Evolutionary conservation across 2,329 filamentous ascomycete species (phyloP), one percentile per base, ranked within the genome.

Genomic region (Incumbomyces lentus): DNA sequence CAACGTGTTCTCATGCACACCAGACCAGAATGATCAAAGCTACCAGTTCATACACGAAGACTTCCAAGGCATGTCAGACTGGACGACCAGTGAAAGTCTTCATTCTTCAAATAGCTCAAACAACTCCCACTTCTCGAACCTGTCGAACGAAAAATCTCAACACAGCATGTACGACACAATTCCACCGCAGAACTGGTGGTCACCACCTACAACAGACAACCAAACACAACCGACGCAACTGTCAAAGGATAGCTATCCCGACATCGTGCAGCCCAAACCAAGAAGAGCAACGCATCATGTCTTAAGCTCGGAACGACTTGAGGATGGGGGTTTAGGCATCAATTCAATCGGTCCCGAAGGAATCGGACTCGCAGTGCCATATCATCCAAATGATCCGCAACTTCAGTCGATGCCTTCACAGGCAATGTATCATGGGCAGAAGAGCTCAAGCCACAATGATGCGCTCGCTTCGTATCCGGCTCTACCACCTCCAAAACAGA

Each of bases 181-280:
- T 22, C 44, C 49, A 50, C 50, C 57, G 17, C 64, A 67, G 42
- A 45, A 55, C 11, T 67, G 67, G 65, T 69, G 67, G 65, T 63
- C 65, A 16, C 60, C 65, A 53, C 62, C 30, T 54, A 60, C 40
- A 58, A 60, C 44, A 57, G 59, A 46, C 19, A 32, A 12, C 19
- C 50, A 64, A 40, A 64, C 64, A 40, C 60, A 62, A 31, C 63
- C 62, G 33, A 54, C 59, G 42, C 58, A 63, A 38, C 53, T 51
- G 33, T 48, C 49, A 38, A 47, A 49, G 45, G 54, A 56, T 36
- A 36, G 49, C 16, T 53, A 54, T 39, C 50, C 49, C 36, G 50
- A 41, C 2, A 37, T 54, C 18, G 49, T 44, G 13, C 52, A 52
- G 17, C 54, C 54, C 16, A 53, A 36, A n/a, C 52, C 54, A 6